Percentiles rank a stretch among this genome's conserved stretches.
Conservation (phyloP, 495 filamentous ascomycete genomes). For the Lentithecium fluviatile region DNA sequence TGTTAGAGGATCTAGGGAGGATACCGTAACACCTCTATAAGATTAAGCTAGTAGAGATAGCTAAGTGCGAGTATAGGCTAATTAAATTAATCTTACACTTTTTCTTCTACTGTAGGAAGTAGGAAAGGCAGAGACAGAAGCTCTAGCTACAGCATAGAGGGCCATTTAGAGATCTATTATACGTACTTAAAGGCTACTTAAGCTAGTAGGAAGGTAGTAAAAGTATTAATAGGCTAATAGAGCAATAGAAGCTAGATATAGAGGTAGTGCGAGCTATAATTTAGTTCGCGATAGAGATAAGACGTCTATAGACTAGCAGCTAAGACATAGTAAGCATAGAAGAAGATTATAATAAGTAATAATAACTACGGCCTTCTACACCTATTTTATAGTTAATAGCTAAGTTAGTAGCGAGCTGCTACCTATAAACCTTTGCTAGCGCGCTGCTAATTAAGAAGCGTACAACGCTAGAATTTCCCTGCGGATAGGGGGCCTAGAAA, state of each 20-base stretch:
- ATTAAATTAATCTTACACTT: no score
- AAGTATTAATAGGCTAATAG: background rate
- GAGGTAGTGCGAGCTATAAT: background rate
- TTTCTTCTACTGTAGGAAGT: no score
- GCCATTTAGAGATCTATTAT: no score
- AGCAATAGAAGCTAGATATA: background rate
- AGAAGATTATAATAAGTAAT: background rate
- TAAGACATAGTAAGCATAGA: background rate
- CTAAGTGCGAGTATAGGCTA: no score
- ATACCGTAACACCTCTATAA: no score
- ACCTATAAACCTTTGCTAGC: slow-evolving; percentile 23
- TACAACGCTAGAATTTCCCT: slow-evolving; percentile 28
- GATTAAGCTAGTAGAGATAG: no score
- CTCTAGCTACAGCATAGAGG: no score
- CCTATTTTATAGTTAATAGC: background rate
- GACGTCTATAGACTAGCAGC: background rate
- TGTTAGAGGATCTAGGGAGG: no score
- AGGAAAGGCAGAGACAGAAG: no score
- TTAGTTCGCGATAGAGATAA: background rate
- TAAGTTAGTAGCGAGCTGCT: slow-evolving; percentile 5
- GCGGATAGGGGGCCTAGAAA: slow-evolving; percentile 13
- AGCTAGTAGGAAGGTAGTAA: background rate
- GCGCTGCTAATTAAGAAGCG: slow-evolving; percentile 30
- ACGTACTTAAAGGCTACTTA: no score
- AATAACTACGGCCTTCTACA: background rate